Evolutionary conservation across 225 moss, liverwort and hornwort genomes (phyloP).

Genomic region (Climacium dendroides): DNA sequence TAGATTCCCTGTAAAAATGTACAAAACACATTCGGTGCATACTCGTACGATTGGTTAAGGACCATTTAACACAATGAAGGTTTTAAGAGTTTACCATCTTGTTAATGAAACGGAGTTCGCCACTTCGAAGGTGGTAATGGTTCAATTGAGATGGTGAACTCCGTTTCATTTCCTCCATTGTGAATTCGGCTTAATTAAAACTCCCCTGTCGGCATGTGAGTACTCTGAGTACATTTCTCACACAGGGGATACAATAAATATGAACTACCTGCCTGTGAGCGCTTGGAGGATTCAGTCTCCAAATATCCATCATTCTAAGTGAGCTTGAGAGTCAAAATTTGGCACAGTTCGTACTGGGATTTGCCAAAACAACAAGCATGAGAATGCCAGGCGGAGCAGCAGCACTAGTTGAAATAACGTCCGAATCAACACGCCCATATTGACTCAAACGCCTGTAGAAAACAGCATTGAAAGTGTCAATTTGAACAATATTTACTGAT

Average conservation of each 20-base stretch:
- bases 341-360: background rate
- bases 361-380: background rate
- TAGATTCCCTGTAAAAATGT: background rate
- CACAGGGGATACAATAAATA: background rate
- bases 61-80: background rate
- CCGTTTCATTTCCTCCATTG: background rate
- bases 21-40: background rate
- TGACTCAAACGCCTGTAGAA: background rate
- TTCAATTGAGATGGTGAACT: background rate
- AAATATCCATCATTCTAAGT: background rate
- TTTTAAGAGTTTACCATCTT: too few relatives aligned
- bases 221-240: background rate
- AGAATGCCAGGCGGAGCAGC: too few relatives aligned
- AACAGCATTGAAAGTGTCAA: background rate
- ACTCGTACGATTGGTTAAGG: background rate
- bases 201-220: background rate
- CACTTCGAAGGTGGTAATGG: too few relatives aligned
- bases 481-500: background rate
- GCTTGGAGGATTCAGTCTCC: background rate
- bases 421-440: background rate
- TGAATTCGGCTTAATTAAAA: background rate
- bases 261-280: background rate
- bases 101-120: too few relatives aligned
- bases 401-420: background rate
- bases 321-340: background rate